phyloP scores from a whole-genome alignment of 345 rosid genomes.

The Excoecaria cochinchinensis region DNA sequence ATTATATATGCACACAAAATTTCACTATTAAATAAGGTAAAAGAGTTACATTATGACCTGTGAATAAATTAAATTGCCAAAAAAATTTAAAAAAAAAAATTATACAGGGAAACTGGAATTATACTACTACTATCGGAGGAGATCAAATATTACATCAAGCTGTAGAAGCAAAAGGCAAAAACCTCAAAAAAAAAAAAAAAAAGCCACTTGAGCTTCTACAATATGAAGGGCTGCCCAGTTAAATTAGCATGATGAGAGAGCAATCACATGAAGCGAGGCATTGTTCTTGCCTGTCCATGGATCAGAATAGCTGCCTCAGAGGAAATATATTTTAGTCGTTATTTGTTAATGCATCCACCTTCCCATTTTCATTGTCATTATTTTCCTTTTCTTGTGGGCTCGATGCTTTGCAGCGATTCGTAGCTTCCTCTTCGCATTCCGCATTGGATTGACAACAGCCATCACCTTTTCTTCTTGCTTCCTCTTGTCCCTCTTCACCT shows the following conservation, averaged over 20 bases:
- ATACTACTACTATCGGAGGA: too few species aligned
- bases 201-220: too few species aligned
- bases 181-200: too few species aligned
- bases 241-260: neutral
- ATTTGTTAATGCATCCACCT: constrained; percentile 47
- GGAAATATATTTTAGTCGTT: neutral
- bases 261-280: neutral
- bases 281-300: neutral
- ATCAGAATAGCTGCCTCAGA: neutral
- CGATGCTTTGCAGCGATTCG: constrained; percentile 70
- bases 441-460: constrained; percentile 81
- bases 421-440: constrained; percentile 85
- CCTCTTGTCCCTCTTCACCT: constrained; percentile 70
- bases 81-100: too few species aligned
- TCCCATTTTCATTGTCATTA: constrained; percentile 61
- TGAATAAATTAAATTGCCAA: too few species aligned
- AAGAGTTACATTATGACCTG: too few species aligned
- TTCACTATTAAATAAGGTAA: too few species aligned
- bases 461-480: constrained; percentile 70
- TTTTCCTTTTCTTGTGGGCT: constrained; percentile 77
- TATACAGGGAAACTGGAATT: too few species aligned
- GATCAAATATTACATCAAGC: too few species aligned
- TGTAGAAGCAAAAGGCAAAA: too few species aligned
- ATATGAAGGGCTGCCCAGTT: neutral
- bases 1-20: too few species aligned